These are phyloP conservation scores for Domatiomyces globalis DNA, from an alignment of 2,329 filamentous ascomycete genomes.

Conservation along the genomic window DNA sequence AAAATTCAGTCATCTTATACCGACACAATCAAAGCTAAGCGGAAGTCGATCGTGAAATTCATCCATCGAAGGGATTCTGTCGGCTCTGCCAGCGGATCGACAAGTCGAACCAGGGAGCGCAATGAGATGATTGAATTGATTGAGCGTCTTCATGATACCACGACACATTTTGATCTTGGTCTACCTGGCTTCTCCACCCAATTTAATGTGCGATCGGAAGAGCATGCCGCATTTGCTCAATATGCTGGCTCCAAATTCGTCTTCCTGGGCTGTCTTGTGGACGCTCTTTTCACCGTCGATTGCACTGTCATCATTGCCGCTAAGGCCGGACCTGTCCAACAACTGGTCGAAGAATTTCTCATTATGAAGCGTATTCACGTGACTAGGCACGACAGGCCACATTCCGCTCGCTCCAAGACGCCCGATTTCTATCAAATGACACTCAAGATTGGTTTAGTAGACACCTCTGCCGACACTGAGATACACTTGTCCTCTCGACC, in stretches of 20 bases:
- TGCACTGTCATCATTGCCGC: slow-evolving; percentile 29
- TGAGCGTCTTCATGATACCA: slow-evolving; percentile 28
- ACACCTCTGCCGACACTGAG: slow-evolving; percentile 24
- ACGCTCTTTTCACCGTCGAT: slow-evolving; percentile 23
- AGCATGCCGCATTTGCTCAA: slow-evolving; percentile 32
- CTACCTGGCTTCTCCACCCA: slow-evolving; percentile 26
- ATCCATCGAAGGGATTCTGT: slow-evolving; percentile 13
- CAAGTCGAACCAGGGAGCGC: slow-evolving; percentile 12
- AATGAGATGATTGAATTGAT: slow-evolving; percentile 25
- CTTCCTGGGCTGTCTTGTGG: slow-evolving; percentile 30
- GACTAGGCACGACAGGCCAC: slow-evolving; percentile 16
- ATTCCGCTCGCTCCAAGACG: slow-evolving; percentile 11
- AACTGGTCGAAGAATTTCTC: slow-evolving; percentile 30
- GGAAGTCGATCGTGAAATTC: slow-evolving; percentile 16
- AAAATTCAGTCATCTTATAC: slow-evolving; percentile 17
- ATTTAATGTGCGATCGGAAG: slow-evolving; percentile 22
- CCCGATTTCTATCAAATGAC: slow-evolving; percentile 13
- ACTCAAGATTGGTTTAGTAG: slow-evolving; percentile 23
- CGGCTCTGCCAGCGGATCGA: slow-evolving; percentile 12
- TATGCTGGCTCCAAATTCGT: slow-evolving; percentile 35
- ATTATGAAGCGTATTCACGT: slow-evolving; percentile 26
- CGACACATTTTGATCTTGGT: slow-evolving; percentile 33
- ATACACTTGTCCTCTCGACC: slow-evolving; percentile 24
- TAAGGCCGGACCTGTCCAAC: slow-evolving; percentile 23
- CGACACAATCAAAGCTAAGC: slow-evolving; percentile 16